Conservation (phyloP, 2,329 filamentous ascomycete genomes). For the Lasiodiplodia theobromae region DNA sequence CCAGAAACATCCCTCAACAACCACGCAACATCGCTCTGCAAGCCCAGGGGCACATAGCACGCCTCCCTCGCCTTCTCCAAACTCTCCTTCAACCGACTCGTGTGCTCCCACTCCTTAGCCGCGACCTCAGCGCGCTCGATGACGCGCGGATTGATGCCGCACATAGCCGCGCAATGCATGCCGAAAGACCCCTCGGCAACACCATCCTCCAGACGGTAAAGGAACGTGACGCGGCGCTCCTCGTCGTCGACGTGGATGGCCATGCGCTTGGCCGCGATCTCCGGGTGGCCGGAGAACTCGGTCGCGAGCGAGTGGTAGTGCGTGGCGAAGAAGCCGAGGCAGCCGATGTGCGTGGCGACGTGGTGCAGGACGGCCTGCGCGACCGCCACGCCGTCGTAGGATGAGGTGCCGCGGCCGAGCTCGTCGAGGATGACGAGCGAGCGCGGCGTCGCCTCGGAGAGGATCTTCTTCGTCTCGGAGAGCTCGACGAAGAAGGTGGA, state of each 20-base stretch:
- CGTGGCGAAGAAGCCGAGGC: conserved; percentile 94
- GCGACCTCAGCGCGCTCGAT: conserved; percentile 88
- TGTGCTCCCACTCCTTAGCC: conserved; percentile 93
- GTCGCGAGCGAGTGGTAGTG: conserved; percentile 95
- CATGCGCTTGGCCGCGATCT: conserved; percentile 88
- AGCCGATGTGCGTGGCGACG: conserved; percentile 89
- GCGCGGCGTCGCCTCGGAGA: conserved; percentile 89
- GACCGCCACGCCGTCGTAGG: conserved; percentile 95
- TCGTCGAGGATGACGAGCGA: conserved; percentile 97
- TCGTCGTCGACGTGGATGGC: conserved; percentile 90
- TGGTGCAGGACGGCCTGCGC: conserved; percentile 98
- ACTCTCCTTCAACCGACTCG: conserved; percentile 85
- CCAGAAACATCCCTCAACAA: conserved; percentile 67
- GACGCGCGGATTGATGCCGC: conserved; percentile 83
- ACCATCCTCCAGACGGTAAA: conserved; percentile 92
- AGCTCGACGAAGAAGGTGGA: conserved; percentile 98
- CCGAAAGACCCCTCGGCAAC: conserved; percentile 97
- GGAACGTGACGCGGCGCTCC: conserved; percentile 87
- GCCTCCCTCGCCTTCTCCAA: conserved; percentile 73
- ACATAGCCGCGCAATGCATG: conserved; percentile 99
- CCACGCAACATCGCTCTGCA: conserved; percentile 87
- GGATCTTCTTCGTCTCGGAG: conserved; percentile 96
- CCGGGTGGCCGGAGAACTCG: conserved; percentile 88
- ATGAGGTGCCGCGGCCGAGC: conserved; percentile 90
- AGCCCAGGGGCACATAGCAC: conserved; percentile 82